A percentile compares a stretch with the other conserved stretches of the same genome.
phyloP scores from a whole-genome alignment of 257 asterid genomes.

The Nicotiana tabacum region DNA sequence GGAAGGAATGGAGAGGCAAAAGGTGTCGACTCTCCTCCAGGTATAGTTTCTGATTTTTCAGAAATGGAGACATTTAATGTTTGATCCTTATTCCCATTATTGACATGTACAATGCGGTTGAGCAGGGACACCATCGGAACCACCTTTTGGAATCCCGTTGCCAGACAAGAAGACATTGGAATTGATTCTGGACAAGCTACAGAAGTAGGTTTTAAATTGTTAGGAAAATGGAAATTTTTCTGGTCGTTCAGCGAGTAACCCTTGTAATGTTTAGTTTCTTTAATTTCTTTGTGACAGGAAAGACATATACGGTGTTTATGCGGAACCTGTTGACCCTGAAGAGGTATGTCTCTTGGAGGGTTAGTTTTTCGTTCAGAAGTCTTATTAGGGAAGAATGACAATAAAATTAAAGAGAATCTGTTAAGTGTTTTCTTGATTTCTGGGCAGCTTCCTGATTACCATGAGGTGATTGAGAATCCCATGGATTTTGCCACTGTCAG shows the following conservation, averaged over 20 bases:
- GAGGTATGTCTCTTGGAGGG: slow-evolving; percentile 49
- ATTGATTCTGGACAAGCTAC: slow-evolving; percentile 85
- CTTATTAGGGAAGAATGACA: slow-evolving; percentile 4
- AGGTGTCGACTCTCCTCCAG: slow-evolving; percentile 60
- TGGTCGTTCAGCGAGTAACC: not conserved
- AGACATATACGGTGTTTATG: slow-evolving; percentile 88
- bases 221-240: not conserved
- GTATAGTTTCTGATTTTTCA: slow-evolving; percentile 27
- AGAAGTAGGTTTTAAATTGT: slow-evolving; percentile 54
- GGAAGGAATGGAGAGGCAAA: slow-evolving; percentile 41
- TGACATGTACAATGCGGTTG: not conserved
- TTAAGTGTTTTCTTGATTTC: not conserved
- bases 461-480: slow-evolving; percentile 80
- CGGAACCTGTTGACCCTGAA: slow-evolving; percentile 98
- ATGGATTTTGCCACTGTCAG: slow-evolving; percentile 97
- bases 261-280: slow-evolving; percentile 24
- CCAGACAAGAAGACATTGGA: slow-evolving; percentile 85
- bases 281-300: slow-evolving; percentile 62
- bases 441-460: slow-evolving; percentile 94
- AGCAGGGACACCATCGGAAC: slow-evolving; percentile 62
- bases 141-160: slow-evolving; percentile 39
- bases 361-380: slow-evolving; percentile 9
- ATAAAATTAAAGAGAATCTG: not conserved
- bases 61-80: not conserved
- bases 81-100: not conserved